Evolutionary conservation across 2,329 filamentous ascomycete genomes (phyloP), one percentile per base, ranked within the genome.

Genomic region (Ceratocystis diversiconidia): DNA sequence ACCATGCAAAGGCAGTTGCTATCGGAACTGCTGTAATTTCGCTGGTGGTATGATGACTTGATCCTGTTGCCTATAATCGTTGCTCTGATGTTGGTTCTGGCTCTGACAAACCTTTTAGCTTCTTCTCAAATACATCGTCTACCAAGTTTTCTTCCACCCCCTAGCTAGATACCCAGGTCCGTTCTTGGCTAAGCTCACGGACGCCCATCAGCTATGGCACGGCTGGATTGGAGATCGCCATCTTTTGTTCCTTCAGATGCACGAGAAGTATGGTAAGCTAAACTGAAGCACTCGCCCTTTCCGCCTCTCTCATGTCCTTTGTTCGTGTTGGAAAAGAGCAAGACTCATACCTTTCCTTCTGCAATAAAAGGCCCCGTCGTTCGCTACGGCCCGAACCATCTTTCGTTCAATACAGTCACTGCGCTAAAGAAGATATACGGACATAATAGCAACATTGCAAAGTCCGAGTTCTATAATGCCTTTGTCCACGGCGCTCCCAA

Each of bases 301-400:
- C 66, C 30, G 64, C 67, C 55, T n/a, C 17, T 30, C 36, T 4
- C 17, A 1, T 12, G 4, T 17, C 22, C 5, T 8, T 25, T 55
- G n/a, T n/a, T 41, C 36, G 36, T 15, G 3, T 15, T 15, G 36
- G 12, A 41, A 41, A 15, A 41, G 15, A 32, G 22, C n/a, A 41
- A 32, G 5, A 52, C 41, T 41, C n/a, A 50, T 12, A 41, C 28
- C 12, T 17, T 41, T 52, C 6, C 30, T 15, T 55, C 12, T 3
- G 43, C 19, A 57, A 5, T 41, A 48, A 7, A 30, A 84, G 82
- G 84, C 70, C 76, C 79, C n/a, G 74, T 85, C 62, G 87, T 92
- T n/a, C 87, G 90, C 32, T 89, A 87, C 69, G 88, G 87, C 0
- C 90, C 90, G 57, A 90, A 90, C 74, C 84, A 83, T 68, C 76